phyloP scores from a whole-genome alignment of 1,139 yeast genomes.

The Sugiyamaella pinicola region DNA sequence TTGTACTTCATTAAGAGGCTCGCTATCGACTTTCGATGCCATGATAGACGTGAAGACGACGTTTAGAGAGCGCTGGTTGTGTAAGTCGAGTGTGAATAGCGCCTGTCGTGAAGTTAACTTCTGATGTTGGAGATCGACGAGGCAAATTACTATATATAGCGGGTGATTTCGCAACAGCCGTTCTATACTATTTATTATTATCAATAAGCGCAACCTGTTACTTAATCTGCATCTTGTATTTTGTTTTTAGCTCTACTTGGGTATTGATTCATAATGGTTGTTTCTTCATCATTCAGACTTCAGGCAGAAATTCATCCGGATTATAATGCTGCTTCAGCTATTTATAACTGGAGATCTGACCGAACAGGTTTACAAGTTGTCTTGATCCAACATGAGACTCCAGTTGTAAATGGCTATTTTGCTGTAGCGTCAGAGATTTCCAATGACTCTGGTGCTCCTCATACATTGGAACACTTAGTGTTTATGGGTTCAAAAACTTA shows the following conservation, averaged over 20 bases:
- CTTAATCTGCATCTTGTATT: background rate
- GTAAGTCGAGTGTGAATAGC: background rate
- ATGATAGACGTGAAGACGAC: background rate
- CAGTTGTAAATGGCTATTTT: conserved; percentile 88
- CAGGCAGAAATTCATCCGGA: conserved; percentile 35
- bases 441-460: conserved; percentile 91
- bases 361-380: conserved; percentile 84
- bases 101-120: background rate
- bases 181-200: background rate
- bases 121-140: conserved; percentile 14
- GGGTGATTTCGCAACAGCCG: conserved; percentile 14
- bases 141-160: background rate
- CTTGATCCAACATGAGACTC: conserved; percentile 77
- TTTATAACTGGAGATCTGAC: conserved; percentile 62
- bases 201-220: background rate
- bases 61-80: background rate
- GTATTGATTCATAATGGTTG: conserved; percentile 8
- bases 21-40: conserved; percentile 5
- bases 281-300: conserved; percentile 27
- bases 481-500: conserved; percentile 91
- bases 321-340: conserved; percentile 27
- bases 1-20: conserved; percentile 74
- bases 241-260: background rate
- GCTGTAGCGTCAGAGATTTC: conserved; percentile 92
- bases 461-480: conserved; percentile 89